Percentiles rank a stretch among this genome's conserved stretches.
Conservation (phyloP, 2,329 filamentous ascomycete species). For the Exophiala oligosperma region DNA sequence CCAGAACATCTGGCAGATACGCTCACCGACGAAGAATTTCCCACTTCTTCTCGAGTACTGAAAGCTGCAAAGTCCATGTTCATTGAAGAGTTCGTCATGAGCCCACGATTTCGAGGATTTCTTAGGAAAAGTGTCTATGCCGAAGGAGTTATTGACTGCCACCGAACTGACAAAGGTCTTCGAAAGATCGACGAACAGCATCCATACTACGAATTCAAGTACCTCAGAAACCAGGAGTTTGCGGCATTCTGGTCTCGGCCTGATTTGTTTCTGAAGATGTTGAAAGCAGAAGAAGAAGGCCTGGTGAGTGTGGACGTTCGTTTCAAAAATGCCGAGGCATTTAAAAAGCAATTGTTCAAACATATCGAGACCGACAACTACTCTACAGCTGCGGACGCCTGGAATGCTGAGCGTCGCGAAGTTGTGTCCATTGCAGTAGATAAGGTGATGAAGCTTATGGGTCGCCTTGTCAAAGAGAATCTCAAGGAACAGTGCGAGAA, state of each 20-base stretch:
- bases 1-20: slow-evolving; percentile 87
- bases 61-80: slow-evolving; percentile 82
- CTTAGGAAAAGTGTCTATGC: slow-evolving; percentile 82
- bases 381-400: slow-evolving; percentile 90
- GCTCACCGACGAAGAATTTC: slow-evolving; percentile 70
- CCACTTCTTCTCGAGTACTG: slow-evolving; percentile 73
- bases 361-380: slow-evolving; percentile 94
- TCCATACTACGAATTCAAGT: slow-evolving; percentile 97
- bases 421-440: slow-evolving; percentile 77
- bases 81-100: slow-evolving; percentile 84
- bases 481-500: slow-evolving; percentile 93
- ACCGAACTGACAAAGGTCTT: slow-evolving; percentile 88
- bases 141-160: slow-evolving; percentile 80
- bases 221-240: slow-evolving; percentile 85
- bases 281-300: slow-evolving; percentile 93
- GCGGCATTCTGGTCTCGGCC: slow-evolving; percentile 77
- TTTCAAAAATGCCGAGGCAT: slow-evolving; percentile 73
- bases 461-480: slow-evolving; percentile 91
- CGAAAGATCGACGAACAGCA: slow-evolving; percentile 93
- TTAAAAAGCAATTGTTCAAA: slow-evolving; percentile 73
- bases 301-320: slow-evolving; percentile 81
- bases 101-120: slow-evolving; percentile 84
- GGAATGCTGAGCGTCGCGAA: slow-evolving; percentile 85
- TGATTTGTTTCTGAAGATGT: slow-evolving; percentile 93
- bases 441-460: slow-evolving; percentile 80